Percentiles rank a stretch among this genome's conserved stretches.
These are phyloP conservation scores for Plenodomus lindquistii DNA, from an alignment of 2,329 filamentous ascomycete genomes.

Conservation along the genomic window DNA sequence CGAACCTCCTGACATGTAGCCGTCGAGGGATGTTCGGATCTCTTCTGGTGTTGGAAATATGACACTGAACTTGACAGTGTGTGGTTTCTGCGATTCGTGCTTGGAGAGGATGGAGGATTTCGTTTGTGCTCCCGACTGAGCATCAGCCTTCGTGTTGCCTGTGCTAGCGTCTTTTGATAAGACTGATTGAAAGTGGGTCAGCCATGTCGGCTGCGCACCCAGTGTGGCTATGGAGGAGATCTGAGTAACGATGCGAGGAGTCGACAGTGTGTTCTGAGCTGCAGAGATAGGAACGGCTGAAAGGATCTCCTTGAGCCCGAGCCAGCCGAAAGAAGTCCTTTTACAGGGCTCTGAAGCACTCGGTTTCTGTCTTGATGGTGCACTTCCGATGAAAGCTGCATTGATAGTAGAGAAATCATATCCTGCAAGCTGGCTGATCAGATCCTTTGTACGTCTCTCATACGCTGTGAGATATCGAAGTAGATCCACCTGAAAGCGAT, in stretches of 20 bases:
- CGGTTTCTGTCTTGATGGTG: constrained; percentile 68
- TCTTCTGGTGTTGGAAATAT: constrained; percentile 82
- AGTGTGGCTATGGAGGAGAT: constrained; percentile 84
- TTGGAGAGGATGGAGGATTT: constrained; percentile 14
- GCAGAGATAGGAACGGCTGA: constrained; percentile 48
- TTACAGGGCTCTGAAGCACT: constrained; percentile 46
- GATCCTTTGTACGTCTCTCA: constrained; percentile 57
- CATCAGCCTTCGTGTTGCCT: not conserved
- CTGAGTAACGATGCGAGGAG: constrained; percentile 59
- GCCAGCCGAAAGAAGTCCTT: constrained; percentile 77
- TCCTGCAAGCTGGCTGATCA: constrained; percentile 61
- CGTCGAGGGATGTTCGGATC: constrained; percentile 74
- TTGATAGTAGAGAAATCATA: constrained; percentile 73
- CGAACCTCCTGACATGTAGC: constrained; percentile 75
- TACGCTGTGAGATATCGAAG: constrained; percentile 74
- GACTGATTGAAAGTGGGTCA: constrained; percentile 59
- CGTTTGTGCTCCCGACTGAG: constrained; percentile 1
- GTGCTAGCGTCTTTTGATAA: constrained; percentile 15
- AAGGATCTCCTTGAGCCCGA: constrained; percentile 65
- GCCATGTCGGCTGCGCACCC: constrained; percentile 71
- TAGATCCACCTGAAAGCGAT: constrained; percentile 75
- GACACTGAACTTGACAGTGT: constrained; percentile 64
- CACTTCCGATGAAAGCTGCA: constrained; percentile 76
- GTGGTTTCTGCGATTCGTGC: not conserved
- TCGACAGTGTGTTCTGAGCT: constrained; percentile 32